phyloP scores from a whole-genome alignment of 2,329 filamentous ascomycete genomes.

The Pseudogymnoascus sp. region DNA sequence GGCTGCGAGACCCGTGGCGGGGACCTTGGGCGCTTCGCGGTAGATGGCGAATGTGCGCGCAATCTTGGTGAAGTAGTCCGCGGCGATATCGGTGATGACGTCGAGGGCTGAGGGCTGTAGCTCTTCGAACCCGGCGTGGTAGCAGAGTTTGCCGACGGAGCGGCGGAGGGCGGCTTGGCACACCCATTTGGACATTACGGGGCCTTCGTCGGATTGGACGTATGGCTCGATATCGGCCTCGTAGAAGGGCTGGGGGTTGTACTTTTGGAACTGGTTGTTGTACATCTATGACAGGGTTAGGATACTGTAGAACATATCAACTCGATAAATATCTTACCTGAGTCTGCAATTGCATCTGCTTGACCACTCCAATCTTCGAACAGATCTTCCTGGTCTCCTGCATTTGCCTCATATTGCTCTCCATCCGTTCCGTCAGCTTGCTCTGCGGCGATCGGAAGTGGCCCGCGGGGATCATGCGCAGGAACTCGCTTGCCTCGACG shows the following conservation, averaged over 20 bases:
- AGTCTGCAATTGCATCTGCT: slow-evolving; percentile 98
- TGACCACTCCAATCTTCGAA: slow-evolving; percentile 94
- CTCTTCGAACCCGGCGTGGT: slow-evolving; percentile 93
- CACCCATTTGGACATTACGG: slow-evolving; percentile 75
- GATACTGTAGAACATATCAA: background rate
- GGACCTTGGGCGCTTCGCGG: slow-evolving; percentile 71
- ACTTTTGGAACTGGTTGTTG: slow-evolving; percentile 96
- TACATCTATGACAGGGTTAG: slow-evolving; percentile 57
- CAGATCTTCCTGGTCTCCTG: slow-evolving; percentile 95
- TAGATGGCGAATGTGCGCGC: slow-evolving; percentile 73
- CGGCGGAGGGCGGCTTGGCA: slow-evolving; percentile 80
- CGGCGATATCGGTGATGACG: slow-evolving; percentile 78
- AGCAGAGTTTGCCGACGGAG: slow-evolving; percentile 89
- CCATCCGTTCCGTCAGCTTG: slow-evolving; percentile 68
- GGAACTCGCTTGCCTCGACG: slow-evolving; percentile 76
- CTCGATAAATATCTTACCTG: slow-evolving; percentile 51
- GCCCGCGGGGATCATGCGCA: slow-evolving; percentile 67
- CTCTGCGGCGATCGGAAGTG: slow-evolving; percentile 70
- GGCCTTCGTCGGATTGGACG: slow-evolving; percentile 80
- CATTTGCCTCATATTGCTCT: slow-evolving; percentile 87
- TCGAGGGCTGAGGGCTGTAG: slow-evolving; percentile 92
- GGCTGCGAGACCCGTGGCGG: slow-evolving; percentile 37
- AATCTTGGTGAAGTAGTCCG: slow-evolving; percentile 83
- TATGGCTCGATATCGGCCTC: slow-evolving; percentile 84
- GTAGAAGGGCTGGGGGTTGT: slow-evolving; percentile 79